phyloP scores from a whole-genome alignment of 371 early-diverging fungal species.

The Mortierella sp. region DNA sequence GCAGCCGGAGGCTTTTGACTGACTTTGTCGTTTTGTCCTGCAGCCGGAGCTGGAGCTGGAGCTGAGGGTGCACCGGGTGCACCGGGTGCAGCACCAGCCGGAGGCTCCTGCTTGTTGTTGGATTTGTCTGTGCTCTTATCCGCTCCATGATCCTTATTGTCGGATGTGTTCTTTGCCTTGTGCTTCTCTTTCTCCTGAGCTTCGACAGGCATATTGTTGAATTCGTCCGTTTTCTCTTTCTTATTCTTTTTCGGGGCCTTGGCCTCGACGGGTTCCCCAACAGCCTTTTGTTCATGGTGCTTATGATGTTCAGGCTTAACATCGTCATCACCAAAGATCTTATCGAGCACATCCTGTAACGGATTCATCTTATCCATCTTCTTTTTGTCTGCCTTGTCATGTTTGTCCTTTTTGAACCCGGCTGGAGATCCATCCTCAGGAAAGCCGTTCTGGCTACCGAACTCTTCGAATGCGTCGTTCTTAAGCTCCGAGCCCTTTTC shows the following conservation, averaged over 20 bases:
- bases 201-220: neutral
- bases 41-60: too few species aligned
- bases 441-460: too few species aligned
- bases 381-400: neutral
- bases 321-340: neutral
- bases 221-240: neutral
- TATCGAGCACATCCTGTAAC: neutral
- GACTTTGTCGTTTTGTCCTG: too few species aligned
- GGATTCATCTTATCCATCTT: neutral
- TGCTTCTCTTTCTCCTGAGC: neutral
- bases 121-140: neutral
- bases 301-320: neutral
- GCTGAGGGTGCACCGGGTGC: neutral
- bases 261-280: neutral
- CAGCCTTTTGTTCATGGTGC: too few species aligned
- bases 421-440: too few species aligned
- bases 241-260: neutral
- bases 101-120: conserved; percentile 6
- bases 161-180: conserved; percentile 2
- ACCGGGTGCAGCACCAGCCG: neutral
- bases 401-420: too few species aligned
- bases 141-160: too few species aligned
- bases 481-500: neutral
- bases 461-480: neutral
- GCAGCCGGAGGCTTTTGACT: conserved; percentile 6